Evolutionary conservation across 305 asterid species (phyloP), one percentile per base, ranked within the genome.

Genomic region (Fraxinus dipetala): DNA sequence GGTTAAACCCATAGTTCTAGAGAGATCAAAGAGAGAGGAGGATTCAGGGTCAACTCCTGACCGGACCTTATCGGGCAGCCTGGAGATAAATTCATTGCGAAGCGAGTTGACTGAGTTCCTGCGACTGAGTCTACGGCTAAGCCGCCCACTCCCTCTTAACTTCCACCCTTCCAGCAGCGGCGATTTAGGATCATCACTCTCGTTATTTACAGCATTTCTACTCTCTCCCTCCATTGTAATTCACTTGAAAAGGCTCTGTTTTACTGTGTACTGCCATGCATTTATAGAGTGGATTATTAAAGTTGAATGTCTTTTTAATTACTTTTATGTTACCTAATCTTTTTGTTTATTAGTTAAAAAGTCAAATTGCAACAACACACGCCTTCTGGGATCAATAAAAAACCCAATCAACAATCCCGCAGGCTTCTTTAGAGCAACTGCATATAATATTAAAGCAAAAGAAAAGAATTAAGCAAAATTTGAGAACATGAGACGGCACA

Each of bases 51-150:
- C 97, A 82, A 93, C 83, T 20, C 89, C 89, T 72, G 89, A 78
- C 63, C 90, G 91, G 83, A 93, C 88, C 43, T 91, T 92, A 45
- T 91, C 93, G 6, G 98, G 98, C 30, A 93, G 87, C 80, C 93
- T 81, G 10, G 91, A 79, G 36, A 91, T 75, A 83, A 95, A 95
- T 31, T 91, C 94, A 61, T 2, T 83, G 31, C 92, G 91, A 78
- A 95, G 86, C 1, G 93, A 87, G 76, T 85, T 91, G 2, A 92
- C 93, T 0, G 97, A 90, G 86, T 92, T 84, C 85, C 91, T 87
- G 81, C 97, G 95, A 69, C 86, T 83, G 32, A 92, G 85, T 26
- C 84, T 65, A 14, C 89, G 90, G 85, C 89, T 59, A 79, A 86
- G 89, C 69, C 92, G 88, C 72, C 90, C 90, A 61, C 89, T 85